Evolutionary conservation across 495 filamentous ascomycete species (phyloP), one percentile per base, ranked within the genome.

Genomic region (Tetracladium marchalianum): DNA sequence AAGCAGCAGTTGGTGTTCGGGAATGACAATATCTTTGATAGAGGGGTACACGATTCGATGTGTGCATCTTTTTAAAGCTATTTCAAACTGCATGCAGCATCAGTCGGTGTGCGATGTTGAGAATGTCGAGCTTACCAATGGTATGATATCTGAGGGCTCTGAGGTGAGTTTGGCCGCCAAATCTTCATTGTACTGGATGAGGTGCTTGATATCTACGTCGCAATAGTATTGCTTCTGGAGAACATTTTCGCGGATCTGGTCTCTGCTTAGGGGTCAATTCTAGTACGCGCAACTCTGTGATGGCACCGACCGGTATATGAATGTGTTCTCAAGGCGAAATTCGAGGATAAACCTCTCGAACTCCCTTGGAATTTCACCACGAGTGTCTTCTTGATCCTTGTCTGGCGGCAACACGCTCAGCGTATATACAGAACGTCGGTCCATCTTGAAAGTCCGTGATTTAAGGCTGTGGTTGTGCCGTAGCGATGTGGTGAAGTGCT

Each of bases 181-280:
- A 59, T 96, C 89, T 64, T 97, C 93, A 55, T 96, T 93, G 68
- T 89, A 97, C 42, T 85, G 92, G 62, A 95, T 95, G 34, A 99
- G 69, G 62, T 99, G 93, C 32, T 85, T 85, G 53, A 99, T 87
- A 63, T 99, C 90, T 52, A 99, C 82, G 64, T 99, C 92, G 67
- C 92, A 96, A 67, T 82, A 94, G 65, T 90, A 96, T 57, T 90
- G 85, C 61, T 94, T 94, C 11, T 95, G 78, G 0, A 99, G 75
- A 27, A 89, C 90, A 68, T 99, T 97, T 58, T 96, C 90, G 50
- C 89, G 80, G 47, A 99, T 75, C 69, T 95, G 92, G 58, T 99
- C 93, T 70, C 93, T 94, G 54, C 24, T 43, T 34, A 4, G 40
- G 27, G n/a, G 52, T 62, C 41, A 66, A 52, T 41, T 44, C 18